Base-by-base conservation (phyloP, 768 basidiomycete genomes). In the Xerocomellus amylosporus region DNA sequence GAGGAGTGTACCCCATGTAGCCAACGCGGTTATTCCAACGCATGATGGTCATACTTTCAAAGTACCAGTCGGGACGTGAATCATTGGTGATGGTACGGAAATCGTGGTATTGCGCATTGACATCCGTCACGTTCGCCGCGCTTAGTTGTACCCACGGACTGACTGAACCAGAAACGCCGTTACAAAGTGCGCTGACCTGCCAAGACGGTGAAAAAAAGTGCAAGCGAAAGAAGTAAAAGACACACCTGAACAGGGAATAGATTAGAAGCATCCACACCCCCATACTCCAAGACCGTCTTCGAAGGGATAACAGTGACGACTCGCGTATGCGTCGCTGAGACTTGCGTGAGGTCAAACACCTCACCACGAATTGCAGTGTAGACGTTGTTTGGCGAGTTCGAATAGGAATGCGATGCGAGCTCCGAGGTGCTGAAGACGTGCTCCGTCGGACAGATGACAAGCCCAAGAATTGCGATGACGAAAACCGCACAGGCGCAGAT, bases 31-130 rank as follows among this genome's bases (percentile, higher is more conserved):
- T 84, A 49, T 84, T 87, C 77, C 88, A 97, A 8, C 97, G 89
- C 88, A 99, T 87, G 66, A 82, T 70, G 3, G 90, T 89, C 97
- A 99, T 98, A 55, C 77, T 79, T 74, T 98, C 89, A 60, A 90
- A 94, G 71, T 98, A 99, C 97, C 97, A 99, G 67, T 99, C 97
- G 0, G 97, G 96, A 9, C 97, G 84, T 0, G 88, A 87, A 65
- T 98, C 96, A 55, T 86, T 88, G 34, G 86, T 88, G 66, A 78
- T 86, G 0, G 86, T 87, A 17, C 96, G 89, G 83, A 99, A 99
- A 68, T 99, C 96, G 69, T 98, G 97, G 69, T 98, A 99, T 63
- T 84, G 77, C 1, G 88, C 77, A 63, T 94, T 89, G 17, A 74
- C 65, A 58, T 90, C 87, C 20, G 87, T 83, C 65, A 81, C 80